Percentiles rank a stretch among this genome's conserved stretches.
These are phyloP conservation scores for Aspergillus olivimuriae DNA, from an alignment of 495 filamentous ascomycete species.

Conservation along the genomic window DNA sequence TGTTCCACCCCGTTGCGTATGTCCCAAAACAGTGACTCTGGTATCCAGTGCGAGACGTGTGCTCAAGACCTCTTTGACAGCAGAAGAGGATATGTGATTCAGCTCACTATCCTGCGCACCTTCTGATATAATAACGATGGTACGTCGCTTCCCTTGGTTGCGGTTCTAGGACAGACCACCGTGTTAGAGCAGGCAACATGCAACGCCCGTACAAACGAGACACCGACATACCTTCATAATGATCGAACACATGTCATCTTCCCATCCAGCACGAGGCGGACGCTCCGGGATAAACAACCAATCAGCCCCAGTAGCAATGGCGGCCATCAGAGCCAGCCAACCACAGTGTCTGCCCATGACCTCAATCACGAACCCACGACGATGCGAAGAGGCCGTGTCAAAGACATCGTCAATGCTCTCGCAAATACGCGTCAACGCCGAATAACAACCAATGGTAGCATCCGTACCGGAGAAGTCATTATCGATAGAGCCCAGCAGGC, in stretches of 20 bases:
- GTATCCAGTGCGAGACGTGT: constrained; percentile 76
- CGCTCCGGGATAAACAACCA: constrained; percentile 95
- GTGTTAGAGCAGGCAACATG: too few species aligned
- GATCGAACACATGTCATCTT: constrained; percentile 75
- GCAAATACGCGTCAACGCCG: constrained; percentile 81
- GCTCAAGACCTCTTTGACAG: constrained; percentile 79
- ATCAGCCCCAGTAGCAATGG: constrained; percentile 87
- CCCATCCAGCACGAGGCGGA: constrained; percentile 78
- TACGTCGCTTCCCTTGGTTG: constrained; percentile 80
- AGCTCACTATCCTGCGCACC: constrained; percentile 81
- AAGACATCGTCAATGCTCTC: constrained; percentile 91
- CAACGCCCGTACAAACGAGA: too few species aligned
- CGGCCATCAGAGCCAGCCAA: constrained; percentile 93
- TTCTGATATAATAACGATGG: constrained; percentile 95
- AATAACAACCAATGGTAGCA: constrained; percentile 93
- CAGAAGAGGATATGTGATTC: constrained; percentile 67
- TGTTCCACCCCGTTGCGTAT: constrained; percentile 85
- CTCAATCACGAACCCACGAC: constrained; percentile 91
- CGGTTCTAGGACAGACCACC: constrained; percentile 58
- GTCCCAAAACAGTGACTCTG: constrained; percentile 85
- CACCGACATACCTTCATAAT: constrained; percentile 66
- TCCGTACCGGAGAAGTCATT: constrained; percentile 94
- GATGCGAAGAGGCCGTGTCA: constrained; percentile 90
- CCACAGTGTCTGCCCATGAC: constrained; percentile 98
- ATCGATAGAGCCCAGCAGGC: constrained; percentile 93